A percentile compares a stretch with the other conserved stretches of the same genome.
Evolutionary conservation across 2,329 filamentous ascomycete species (phyloP).

Genomic region (Lecanosticta acicola): DNA sequence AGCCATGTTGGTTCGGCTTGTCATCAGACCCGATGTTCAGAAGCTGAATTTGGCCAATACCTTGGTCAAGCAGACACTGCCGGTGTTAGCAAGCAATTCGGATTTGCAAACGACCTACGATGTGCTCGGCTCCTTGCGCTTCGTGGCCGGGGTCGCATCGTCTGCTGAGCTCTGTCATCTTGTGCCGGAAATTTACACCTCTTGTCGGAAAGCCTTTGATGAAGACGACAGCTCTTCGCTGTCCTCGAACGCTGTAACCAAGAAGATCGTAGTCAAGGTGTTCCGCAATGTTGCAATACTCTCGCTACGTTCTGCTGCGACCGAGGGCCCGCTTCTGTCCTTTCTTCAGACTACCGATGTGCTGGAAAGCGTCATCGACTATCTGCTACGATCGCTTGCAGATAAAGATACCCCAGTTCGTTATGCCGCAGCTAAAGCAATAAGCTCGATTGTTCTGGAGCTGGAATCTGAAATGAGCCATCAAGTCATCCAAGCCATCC

Average conservation of each 20-base stretch:
- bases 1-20: constrained; percentile 70
- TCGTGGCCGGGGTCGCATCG: constrained; percentile 67
- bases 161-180: constrained; percentile 67
- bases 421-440: constrained; percentile 83
- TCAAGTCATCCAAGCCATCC: constrained; percentile 80
- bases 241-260: constrained; percentile 67
- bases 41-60: constrained; percentile 61
- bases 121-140: constrained; percentile 72
- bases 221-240: constrained; percentile 51
- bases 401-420: constrained; percentile 90
- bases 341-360: constrained; percentile 34
- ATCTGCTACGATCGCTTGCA: constrained; percentile 68
- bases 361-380: constrained; percentile 75
- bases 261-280: constrained; percentile 82
- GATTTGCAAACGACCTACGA: constrained; percentile 53
- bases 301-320: constrained; percentile 43
- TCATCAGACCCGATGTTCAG: constrained; percentile 86
- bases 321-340: constrained; percentile 22
- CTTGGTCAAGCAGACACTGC: constrained; percentile 66
- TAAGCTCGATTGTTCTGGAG: constrained; percentile 79
- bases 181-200: constrained; percentile 60
- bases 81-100: constrained; percentile 41
- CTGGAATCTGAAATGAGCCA: constrained; percentile 73
- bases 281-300: constrained; percentile 67
- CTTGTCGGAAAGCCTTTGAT: constrained; percentile 56